Base-by-base conservation (phyloP, 1,139 yeast species). In the Suhomyces yuchorum region DNA sequence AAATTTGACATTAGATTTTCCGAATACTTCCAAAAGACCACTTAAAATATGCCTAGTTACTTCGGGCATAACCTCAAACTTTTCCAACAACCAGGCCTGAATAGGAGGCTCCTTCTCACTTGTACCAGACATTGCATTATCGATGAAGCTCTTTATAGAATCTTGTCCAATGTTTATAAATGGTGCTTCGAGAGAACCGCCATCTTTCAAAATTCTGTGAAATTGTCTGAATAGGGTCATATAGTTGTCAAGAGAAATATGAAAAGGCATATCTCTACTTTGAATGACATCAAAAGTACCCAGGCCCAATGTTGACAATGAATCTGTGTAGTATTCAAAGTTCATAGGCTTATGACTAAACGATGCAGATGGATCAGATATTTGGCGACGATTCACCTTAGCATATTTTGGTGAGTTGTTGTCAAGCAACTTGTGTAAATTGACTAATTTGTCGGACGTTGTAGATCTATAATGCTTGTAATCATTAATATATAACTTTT, bases 211-310 rank as follows among this genome's bases (percentile, higher is more conserved):
- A 18, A 75, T 62, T 44, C 80, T 59, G 49, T 66, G 53, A 47
- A 73, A 73, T 51, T 75, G 76, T 3, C 53, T 43, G 3, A 75
- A 45, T 3, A 72, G 51, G 0, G 65, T 60, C 23, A 52, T 59
- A 48, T 60, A 61, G 48, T 70, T 73, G 1, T 53, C 37, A 19
- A 58, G 54, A 3, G 68, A 65, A 7, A 72, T 49, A 50, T 74
- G 77, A 8, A 68, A 56, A 8, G 62, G 51, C 20, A 73, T 56
- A 51, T 75, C 80, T 34, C 76, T 58, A 24, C 67, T 59, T 42
- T 72, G 78, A 36, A 75, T 62, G 32, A 68, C 51, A 46, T 73
- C 70, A 55, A 75, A 73, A 3, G 72, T 62, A 28, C 62, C 63
- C 11, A 62, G 54, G 1, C 62, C 61, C 12, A 75, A 59, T 0